phyloP scores from a whole-genome alignment of 345 rosid species.

The Fremontodendron californicum region DNA sequence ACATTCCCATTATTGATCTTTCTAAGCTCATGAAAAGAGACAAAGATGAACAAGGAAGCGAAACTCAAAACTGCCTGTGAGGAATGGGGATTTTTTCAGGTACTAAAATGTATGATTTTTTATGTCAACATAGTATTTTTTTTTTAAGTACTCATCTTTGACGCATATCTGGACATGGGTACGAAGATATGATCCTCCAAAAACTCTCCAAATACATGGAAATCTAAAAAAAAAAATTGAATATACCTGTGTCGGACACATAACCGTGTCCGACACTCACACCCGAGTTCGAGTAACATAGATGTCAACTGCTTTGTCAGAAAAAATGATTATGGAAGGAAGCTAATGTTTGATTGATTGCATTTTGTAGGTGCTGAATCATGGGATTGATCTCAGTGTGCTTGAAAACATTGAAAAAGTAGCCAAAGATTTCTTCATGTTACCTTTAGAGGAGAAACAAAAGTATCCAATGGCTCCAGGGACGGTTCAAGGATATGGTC shows the following conservation, averaged over 20 bases:
- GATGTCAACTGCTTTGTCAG: not conserved
- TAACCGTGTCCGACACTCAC: too few relatives aligned
- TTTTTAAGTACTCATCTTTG: too few relatives aligned
- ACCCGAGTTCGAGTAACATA: too few relatives aligned
- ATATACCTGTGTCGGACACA: too few relatives aligned
- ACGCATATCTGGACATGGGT: too few relatives aligned
- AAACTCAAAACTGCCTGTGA: constrained; percentile 67
- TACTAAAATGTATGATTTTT: constrained; percentile 14
- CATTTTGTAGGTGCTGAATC: constrained; percentile 63
- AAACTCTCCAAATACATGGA: too few relatives aligned
- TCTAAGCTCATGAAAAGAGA: constrained; percentile 44
- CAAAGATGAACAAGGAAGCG: constrained; percentile 30
- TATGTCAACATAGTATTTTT: too few relatives aligned
- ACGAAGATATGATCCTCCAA: too few relatives aligned
- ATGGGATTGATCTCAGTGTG: constrained; percentile 57
- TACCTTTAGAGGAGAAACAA: constrained; percentile 78
- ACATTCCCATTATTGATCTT: constrained; percentile 68
- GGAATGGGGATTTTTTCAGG: constrained; percentile 98
- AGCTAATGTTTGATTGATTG: not conserved
- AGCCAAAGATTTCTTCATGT: constrained; percentile 67
- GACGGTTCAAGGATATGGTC: constrained; percentile 90
- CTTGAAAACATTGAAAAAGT: constrained; percentile 65
- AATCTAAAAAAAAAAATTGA: too few relatives aligned
- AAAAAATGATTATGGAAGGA: not conserved
- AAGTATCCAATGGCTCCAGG: constrained; percentile 89